Evolutionary conservation across 129 eudicot species (phyloP).

Genomic region (Saussurea involucrata): DNA sequence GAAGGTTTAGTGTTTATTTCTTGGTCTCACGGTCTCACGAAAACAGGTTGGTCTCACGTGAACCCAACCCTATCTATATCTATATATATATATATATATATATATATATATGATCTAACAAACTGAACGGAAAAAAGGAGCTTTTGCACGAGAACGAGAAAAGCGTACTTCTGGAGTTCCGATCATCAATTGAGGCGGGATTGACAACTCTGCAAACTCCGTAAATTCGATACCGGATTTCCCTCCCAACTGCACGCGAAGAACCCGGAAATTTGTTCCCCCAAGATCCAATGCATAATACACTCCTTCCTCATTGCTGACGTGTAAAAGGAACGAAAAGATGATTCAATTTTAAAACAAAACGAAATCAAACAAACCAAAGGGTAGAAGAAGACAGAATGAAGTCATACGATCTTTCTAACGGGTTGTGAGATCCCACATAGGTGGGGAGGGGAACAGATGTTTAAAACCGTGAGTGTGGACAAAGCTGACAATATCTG

Average conservation of each 20-base stretch:
- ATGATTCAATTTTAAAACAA: conserved; percentile 1
- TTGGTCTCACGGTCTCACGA: no score
- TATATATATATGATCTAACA: not conserved
- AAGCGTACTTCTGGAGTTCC: conserved; percentile 69
- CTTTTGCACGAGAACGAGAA: conserved; percentile 1
- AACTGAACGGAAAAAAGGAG: not conserved
- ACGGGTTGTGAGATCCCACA: not conserved
- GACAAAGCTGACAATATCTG: no score
- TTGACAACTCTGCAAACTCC: conserved; percentile 82
- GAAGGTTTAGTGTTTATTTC: no score
- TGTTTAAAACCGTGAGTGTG: no score
- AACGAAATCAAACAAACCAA: not conserved
- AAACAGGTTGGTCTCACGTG: no score
- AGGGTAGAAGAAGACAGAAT: not conserved
- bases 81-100: not conserved
- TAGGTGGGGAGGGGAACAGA: no score
- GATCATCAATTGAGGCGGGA: conserved; percentile 82
- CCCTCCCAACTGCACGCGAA: conserved; percentile 83
- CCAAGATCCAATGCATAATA: conserved; percentile 96
- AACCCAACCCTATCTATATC: no score
- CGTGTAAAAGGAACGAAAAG: not conserved
- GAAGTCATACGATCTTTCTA: not conserved
- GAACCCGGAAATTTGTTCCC: conserved; percentile 88
- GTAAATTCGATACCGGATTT: conserved; percentile 52
- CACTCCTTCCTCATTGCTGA: conserved; percentile 79